Evolutionary conservation across 2,329 filamentous ascomycete genomes (phyloP).

Genomic region (Macroventuria anomochaeta): DNA sequence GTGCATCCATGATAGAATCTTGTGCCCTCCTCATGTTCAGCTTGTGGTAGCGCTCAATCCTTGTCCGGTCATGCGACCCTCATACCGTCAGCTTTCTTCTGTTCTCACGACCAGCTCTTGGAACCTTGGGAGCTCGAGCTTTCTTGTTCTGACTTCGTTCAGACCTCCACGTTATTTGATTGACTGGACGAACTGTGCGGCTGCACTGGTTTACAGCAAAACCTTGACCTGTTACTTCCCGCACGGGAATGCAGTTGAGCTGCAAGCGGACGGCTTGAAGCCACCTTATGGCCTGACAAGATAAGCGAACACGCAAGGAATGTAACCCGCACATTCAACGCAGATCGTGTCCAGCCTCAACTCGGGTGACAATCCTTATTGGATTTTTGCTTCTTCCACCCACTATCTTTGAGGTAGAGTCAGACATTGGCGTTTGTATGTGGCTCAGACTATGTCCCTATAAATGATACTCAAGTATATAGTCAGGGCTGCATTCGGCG

Average conservation of each 20-base stretch:
- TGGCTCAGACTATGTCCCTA: not conserved
- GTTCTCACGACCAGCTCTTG: not conserved
- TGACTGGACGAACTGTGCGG: not conserved
- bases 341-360: not conserved
- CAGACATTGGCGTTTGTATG: constrained; percentile 6
- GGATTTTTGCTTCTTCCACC: too few species aligned
- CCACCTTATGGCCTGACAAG: not conserved
- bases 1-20: not conserved
- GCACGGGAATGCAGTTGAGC: constrained; percentile 3
- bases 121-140: not conserved
- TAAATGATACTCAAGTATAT: not conserved
- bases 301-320: constrained; percentile 12
- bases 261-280: constrained; percentile 1
- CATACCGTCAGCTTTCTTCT: not conserved
- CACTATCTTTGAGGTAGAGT: constrained; percentile 1
- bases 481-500: not conserved
- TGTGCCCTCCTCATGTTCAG: not conserved
- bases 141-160: not conserved
- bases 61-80: not conserved
- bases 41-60: not conserved
- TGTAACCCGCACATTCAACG: constrained; percentile 1
- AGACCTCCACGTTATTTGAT: not conserved
- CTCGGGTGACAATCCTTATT: not conserved
- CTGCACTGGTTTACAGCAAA: not conserved
- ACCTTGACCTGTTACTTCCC: not conserved